Percentiles rank a stretch among this genome's conserved stretches.
Evolutionary conservation across 2,329 filamentous ascomycete species (phyloP).

Genomic region (Curvularia hawaiiensis): DNA sequence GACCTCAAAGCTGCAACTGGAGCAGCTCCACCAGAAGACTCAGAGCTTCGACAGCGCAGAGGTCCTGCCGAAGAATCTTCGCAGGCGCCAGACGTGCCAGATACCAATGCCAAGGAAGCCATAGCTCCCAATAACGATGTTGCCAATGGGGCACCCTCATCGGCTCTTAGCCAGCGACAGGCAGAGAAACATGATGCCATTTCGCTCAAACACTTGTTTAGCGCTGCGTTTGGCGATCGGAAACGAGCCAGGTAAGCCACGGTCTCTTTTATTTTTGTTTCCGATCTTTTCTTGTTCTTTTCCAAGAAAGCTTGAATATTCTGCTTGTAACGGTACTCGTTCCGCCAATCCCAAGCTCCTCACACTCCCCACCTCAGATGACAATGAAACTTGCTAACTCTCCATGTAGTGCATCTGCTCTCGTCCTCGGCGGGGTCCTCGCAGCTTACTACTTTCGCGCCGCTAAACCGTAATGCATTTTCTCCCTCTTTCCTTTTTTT

Average conservation of each 20-base stretch:
- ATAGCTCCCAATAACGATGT: conserved; percentile 5
- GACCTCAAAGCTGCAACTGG: conserved; percentile 8
- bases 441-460: conserved; percentile 19
- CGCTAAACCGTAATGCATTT: not conserved
- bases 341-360: not conserved
- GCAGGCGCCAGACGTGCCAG: conserved; percentile 3
- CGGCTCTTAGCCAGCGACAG: conserved; percentile 3
- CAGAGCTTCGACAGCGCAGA: conserved; percentile 24
- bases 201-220: conserved; percentile 20
- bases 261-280: not conserved
- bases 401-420: conserved; percentile 11
- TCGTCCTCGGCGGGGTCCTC: conserved; percentile 14
- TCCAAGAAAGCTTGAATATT: not conserved
- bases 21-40: conserved; percentile 11
- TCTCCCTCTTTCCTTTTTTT: not conserved
- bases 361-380: not conserved
- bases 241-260: conserved; percentile 34
- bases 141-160: not conserved
- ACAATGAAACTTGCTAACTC: not conserved
- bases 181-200: conserved; percentile 4
- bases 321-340: not conserved
- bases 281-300: not conserved
- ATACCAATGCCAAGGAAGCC: not conserved
- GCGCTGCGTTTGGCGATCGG: conserved; percentile 22
- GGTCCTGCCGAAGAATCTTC: conserved; percentile 9